A percentile compares a stretch with the other conserved stretches of the same genome.
phyloP scores from a whole-genome alignment of 257 asterid genomes.

The Haberlea rhodopensis region DNA sequence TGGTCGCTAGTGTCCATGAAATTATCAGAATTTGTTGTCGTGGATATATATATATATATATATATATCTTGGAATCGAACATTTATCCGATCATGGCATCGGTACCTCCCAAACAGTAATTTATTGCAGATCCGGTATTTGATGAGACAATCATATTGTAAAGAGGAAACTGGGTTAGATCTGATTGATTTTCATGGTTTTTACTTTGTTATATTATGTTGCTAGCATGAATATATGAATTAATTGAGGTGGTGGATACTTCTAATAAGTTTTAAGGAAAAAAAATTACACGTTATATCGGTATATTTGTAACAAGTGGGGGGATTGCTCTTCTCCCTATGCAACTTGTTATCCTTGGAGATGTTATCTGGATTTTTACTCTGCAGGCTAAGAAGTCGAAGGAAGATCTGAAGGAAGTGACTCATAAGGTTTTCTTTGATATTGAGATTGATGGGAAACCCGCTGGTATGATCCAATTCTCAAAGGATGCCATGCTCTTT shows the following conservation, averaged over 20 bases:
- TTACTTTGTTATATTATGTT: not conserved
- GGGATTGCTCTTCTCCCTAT: not conserved
- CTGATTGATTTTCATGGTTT: not conserved
- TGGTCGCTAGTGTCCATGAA: not conserved
- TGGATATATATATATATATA: too few relatives aligned
- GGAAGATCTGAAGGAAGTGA: constrained; percentile 67
- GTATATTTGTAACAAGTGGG: too few relatives aligned
- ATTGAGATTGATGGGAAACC: constrained; percentile 82
- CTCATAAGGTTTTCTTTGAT: constrained; percentile 78
- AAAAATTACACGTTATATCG: not conserved
- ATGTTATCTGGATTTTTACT: constrained; percentile 6
- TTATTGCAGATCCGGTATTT: not conserved
- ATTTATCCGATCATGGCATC: not conserved
- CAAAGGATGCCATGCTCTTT: not conserved
- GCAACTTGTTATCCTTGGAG: not conserved
- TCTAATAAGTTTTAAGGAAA: too few relatives aligned
- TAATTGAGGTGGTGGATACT: not conserved
- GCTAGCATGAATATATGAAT: not conserved
- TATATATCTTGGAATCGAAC: not conserved
- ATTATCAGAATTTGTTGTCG: not conserved
- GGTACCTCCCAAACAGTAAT: not conserved
- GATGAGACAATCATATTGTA: not conserved
- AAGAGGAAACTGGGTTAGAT: not conserved
- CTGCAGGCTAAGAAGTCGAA: constrained; percentile 76
- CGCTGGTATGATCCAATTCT: constrained; percentile 52